Evolutionary conservation across 352 stramenopile species (phyloP).

Genomic region (Phytophthora europaea): DNA sequence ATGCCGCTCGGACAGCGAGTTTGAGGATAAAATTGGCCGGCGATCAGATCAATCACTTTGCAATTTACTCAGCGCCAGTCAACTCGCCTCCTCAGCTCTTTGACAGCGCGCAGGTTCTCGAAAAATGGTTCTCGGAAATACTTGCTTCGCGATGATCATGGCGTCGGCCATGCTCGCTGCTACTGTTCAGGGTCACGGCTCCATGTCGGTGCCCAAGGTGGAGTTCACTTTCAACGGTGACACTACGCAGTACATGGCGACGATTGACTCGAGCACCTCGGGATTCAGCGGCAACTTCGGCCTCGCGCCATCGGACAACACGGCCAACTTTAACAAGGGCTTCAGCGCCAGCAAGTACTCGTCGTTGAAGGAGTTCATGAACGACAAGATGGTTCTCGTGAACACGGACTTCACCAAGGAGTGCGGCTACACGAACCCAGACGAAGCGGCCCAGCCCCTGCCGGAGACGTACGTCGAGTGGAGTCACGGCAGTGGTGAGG

Average conservation of each 20-base stretch:
- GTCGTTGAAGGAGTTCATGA: conserved; percentile 37
- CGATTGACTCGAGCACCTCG: conserved; percentile 31
- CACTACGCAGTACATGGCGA: conserved; percentile 35
- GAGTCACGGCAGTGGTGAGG: conserved; percentile 36
- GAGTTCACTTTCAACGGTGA: conserved; percentile 39
- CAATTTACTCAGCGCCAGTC: conserved; percentile 25
- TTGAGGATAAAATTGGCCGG: neutral
- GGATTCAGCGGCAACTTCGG: conserved; percentile 34
- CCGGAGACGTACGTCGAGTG: conserved; percentile 39
- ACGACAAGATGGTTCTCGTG: conserved; percentile 25
- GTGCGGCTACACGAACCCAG: conserved; percentile 41
- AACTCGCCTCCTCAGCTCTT: conserved; percentile 16
- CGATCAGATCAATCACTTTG: conserved; percentile 22
- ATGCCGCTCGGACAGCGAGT: conserved; percentile 18
- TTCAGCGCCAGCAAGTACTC: conserved; percentile 31
- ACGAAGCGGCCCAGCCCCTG: conserved; percentile 25
- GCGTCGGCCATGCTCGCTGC: conserved; percentile 26
- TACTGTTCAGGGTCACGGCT: conserved; percentile 36
- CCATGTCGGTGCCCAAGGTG: conserved; percentile 33
- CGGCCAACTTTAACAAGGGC: conserved; percentile 34
- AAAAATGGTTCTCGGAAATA: conserved; percentile 31
- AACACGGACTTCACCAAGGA: conserved; percentile 29
- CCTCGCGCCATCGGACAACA: conserved; percentile 27
- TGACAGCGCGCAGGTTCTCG: conserved; percentile 27
- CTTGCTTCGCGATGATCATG: conserved; percentile 21